A percentile compares a stretch with the other conserved stretches of the same genome.
These are phyloP conservation scores for Carex arenaria DNA, from an alignment of 202 grass and related monocot genomes.

Conservation along the genomic window DNA sequence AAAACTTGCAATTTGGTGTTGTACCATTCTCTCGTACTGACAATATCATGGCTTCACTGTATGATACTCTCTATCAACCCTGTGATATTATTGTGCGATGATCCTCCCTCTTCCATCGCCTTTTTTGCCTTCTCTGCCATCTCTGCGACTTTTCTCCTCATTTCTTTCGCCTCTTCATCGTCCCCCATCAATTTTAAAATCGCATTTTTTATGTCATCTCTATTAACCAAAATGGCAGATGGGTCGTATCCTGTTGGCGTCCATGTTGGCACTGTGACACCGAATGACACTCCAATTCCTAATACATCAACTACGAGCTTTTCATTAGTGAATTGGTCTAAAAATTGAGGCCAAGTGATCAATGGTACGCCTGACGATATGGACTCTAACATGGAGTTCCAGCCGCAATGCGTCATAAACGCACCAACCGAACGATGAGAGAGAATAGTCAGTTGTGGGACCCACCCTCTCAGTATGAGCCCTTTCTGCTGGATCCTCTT, in stretches of 20 bases:
- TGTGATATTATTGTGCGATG: constrained; percentile 27
- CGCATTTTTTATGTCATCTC: background rate
- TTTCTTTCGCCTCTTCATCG: constrained; percentile 5
- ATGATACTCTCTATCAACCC: constrained; percentile 21
- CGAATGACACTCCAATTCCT: constrained; percentile 26
- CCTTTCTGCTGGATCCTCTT: constrained; percentile 25
- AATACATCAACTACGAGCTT: constrained; percentile 39
- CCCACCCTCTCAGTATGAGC: constrained; percentile 46
- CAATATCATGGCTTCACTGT: background rate
- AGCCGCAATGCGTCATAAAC: constrained; percentile 49
- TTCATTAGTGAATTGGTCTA: constrained; percentile 58
- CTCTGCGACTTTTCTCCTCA: constrained; percentile 16
- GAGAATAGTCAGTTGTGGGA: constrained; percentile 54
- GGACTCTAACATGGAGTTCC: constrained; percentile 52
- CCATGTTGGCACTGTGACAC: constrained; percentile 11
- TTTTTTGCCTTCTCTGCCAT: constrained; percentile 16
- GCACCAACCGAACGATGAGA: constrained; percentile 36
- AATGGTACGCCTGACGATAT: constrained; percentile 44
- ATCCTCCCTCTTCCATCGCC: constrained; percentile 38
- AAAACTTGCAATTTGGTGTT: background rate
- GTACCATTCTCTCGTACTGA: background rate
- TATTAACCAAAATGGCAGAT: constrained; percentile 15
- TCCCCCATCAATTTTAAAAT: constrained; percentile 40
- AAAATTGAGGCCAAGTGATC: constrained; percentile 53
- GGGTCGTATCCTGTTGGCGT: background rate